These are phyloP conservation scores for Mallotus japonicus DNA, from an alignment of 441 rosid genomes.

Conservation along the genomic window DNA sequence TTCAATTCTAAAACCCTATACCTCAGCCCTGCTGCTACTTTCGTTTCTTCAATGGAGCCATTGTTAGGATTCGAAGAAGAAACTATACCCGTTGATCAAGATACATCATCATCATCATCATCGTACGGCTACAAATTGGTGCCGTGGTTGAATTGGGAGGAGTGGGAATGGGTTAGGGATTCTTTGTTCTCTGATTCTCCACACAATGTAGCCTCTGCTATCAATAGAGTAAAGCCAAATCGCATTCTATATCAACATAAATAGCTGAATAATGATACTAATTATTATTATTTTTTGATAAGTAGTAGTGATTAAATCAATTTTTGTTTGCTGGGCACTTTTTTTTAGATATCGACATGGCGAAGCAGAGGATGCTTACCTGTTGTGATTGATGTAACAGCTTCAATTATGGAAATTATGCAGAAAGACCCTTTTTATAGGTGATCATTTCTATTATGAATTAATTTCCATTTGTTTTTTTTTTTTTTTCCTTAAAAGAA, in stretches of 20 bases:
- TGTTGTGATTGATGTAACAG: conserved; percentile 74
- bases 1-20: too few relatives aligned
- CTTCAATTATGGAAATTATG: conserved; percentile 73
- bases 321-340: background rate
- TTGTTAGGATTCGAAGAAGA: conserved; percentile 46
- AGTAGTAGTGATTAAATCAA: background rate
- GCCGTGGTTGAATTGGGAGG: conserved; percentile 92
- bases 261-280: too few relatives aligned
- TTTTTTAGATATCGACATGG: conserved; percentile 67
- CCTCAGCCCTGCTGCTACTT: background rate
- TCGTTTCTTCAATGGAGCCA: conserved; percentile 31
- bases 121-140: conserved; percentile 56
- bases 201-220: conserved; percentile 46
- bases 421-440: conserved; percentile 70
- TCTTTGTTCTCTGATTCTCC: conserved; percentile 79
- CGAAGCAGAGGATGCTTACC: conserved; percentile 82
- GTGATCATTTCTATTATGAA: conserved; percentile 27
- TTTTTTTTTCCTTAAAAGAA: background rate
- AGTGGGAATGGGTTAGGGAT: conserved; percentile 84
- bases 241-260: background rate
- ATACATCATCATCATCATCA: conserved; percentile 28
- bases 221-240: conserved; percentile 52
- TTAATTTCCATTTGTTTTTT: background rate
- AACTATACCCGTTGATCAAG: conserved; percentile 29
- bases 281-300: background rate